Conservation (phyloP, 2,329 filamentous ascomycete genomes). For the Neonectria hederae region DNA sequence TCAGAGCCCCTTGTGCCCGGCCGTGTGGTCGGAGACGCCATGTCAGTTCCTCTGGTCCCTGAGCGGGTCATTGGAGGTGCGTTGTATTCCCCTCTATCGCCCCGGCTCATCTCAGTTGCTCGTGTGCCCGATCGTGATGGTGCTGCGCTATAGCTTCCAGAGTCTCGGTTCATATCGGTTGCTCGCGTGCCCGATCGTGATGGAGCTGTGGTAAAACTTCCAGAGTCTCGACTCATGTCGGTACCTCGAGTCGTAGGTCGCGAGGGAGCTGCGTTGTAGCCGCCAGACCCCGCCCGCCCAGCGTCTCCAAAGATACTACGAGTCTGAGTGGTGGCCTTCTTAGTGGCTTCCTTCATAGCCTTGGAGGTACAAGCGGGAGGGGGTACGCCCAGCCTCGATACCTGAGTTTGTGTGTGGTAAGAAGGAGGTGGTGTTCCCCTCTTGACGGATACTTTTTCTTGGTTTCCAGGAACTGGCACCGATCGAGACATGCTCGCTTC, state of each 20-base stretch:
- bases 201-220: conserved; percentile 33
- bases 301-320: conserved; percentile 75
- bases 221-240: conserved; percentile 24
- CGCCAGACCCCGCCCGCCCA: conserved; percentile 45
- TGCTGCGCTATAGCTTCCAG: conserved; percentile 33
- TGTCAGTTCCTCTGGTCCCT: conserved; percentile 37
- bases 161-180: conserved; percentile 27
- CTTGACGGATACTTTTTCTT: conserved; percentile 62
- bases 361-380: conserved; percentile 91
- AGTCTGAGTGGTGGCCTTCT: conserved; percentile 86
- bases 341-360: conserved; percentile 94
- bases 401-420: conserved; percentile 73
- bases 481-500: conserved; percentile 54
- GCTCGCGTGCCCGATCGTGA: conserved; percentile 36
- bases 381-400: conserved; percentile 85
- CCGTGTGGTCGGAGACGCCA: conserved; percentile 55
- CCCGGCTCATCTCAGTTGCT: conserved; percentile 32
- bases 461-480: conserved; percentile 66
- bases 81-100: conserved; percentile 20
- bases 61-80: conserved; percentile 35
- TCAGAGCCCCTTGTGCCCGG: conserved; percentile 48
- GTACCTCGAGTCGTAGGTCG: conserved; percentile 32
- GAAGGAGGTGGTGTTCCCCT: conserved; percentile 86
- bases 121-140: conserved; percentile 37
- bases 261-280: conserved; percentile 43